Evolutionary conservation across 371 early-diverging fungal species (phyloP), one percentile per base, ranked within the genome.

Genomic region (Syncephalastrum sp.): DNA sequence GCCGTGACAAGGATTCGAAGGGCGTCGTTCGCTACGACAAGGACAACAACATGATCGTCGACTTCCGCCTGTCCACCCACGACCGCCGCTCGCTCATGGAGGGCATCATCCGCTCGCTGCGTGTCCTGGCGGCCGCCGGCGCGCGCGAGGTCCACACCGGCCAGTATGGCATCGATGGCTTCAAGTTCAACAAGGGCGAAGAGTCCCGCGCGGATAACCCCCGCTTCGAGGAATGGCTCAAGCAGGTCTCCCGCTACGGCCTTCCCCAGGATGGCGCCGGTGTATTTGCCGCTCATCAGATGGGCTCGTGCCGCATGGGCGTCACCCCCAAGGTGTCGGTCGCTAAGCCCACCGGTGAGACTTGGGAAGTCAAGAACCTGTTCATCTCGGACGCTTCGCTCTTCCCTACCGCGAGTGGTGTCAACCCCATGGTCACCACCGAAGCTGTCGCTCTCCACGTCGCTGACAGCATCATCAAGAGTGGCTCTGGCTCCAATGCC

Each of bases 391-490:
- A 92, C 65, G 86, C 89, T 0, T 83, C 83, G 4, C 33, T 86
- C 29, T 86, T 91, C 65, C 91, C 92, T 4, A 86, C 91, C 3
- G 79, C 84, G 4, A 74, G 82, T 27, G 61, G 92, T 53, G 91
- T 91, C 52, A 88, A 90, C 64, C 90, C 91, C 14, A 91, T 91
- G 90, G 70, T 87, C 12, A 84, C 84, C 12, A 72, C 64, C 5
- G 77, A 83, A 59, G 63, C 79, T 17, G 63, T 68, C 6, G 64
- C 76, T 12, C 67, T 77, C 47, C 54, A 47, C 23, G 61, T 82
- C 65, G 68, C 59, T 15, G 67, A 65, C 42, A 56, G 27, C 38
- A 60, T 68, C 38, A 47, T 60, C 29, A 45, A 56, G 21, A 53
- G 51, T 14, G 21, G 43, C 56, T n/a, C 33, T 14, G 21, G 43